These are phyloP conservation scores for Usnea hakonensis DNA, from an alignment of 495 filamentous ascomycete species.

Conservation along the genomic window DNA sequence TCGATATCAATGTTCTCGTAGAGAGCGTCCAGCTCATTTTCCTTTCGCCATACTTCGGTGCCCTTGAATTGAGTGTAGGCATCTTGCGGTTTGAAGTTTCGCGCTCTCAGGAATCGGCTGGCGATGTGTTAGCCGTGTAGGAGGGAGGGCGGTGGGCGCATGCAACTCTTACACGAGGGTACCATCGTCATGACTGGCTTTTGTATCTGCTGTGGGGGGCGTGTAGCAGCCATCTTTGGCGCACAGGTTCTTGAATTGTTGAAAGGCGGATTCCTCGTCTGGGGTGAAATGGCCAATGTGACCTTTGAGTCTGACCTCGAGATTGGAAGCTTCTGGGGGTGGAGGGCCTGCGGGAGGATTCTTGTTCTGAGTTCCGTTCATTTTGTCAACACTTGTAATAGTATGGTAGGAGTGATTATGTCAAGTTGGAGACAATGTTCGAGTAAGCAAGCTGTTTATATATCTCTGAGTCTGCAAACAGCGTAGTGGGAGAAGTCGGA, in stretches of 20 bases:
- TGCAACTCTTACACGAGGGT: constrained; percentile 17
- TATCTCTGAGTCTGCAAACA: too few relatives aligned
- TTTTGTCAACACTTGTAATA: not conserved
- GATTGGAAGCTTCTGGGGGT: constrained; percentile 14
- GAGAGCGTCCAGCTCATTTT: constrained; percentile 64
- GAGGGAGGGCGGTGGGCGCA: not conserved
- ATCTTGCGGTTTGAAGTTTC: constrained; percentile 24
- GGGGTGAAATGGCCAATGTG: constrained; percentile 23
- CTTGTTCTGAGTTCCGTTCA: not conserved
- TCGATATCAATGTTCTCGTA: constrained; percentile 74
- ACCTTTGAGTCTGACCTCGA: constrained; percentile 21
- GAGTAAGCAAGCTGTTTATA: too few relatives aligned
- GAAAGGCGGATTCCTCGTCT: constrained; percentile 18
- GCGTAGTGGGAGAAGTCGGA: too few relatives aligned
- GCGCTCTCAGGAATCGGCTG: constrained; percentile 25
- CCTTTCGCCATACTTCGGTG: constrained; percentile 78
- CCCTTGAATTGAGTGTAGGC: constrained; percentile 80
- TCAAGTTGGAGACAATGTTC: too few relatives aligned
- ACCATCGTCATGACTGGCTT: constrained; percentile 25
- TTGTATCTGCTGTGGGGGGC: constrained; percentile 8
- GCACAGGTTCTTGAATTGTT: constrained; percentile 19
- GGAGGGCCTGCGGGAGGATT: constrained; percentile 11
- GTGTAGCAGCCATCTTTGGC: constrained; percentile 18
- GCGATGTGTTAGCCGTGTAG: not conserved
- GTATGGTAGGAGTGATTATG: too few relatives aligned